Base-by-base conservation (phyloP, 441 rosid genomes). In the Caryocar brasiliense region DNA sequence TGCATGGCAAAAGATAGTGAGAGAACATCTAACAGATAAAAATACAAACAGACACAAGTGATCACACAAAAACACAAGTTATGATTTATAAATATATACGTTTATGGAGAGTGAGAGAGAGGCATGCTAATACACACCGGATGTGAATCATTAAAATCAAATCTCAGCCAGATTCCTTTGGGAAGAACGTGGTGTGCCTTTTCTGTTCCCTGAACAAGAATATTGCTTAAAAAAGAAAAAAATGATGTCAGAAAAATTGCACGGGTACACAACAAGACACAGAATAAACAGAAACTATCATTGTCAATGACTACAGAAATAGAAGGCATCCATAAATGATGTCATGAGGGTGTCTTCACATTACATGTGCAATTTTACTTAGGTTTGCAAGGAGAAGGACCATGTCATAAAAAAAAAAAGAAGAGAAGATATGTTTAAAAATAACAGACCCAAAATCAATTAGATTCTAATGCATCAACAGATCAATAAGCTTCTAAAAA, bases 101-200 rank as follows among this genome's bases (percentile, higher is more conserved):
- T 40, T 40, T 35, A 44, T 26, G 51, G 56, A 40, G 24, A 30
- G 21, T 27, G 17, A 37, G 40, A 47, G 41, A 22, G 30, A 37
- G 34, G 51, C 36, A 32, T 23, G 33, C 11, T 14, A 41, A 53
- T 15, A 14, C 57, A 62, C 85, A 92, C 99, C 78, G 82, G 95
- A 70, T 88, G 94, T 48, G 87, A 66, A 67, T 92, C 97, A 47
- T 80, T 76, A 39, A 92, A 85, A 69, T 85, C 92, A 61, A 88
- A 88, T 65, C 72, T 80, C 72, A 66, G 53, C 95, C 97, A 92
- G 53, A 62, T 82, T 73, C 97, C 99, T 51, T 65, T 72, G 7
- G 95, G 95, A 26, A 88, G 60, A 36, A 68, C 4, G 30, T 61
- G 76, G 26, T 77, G 70, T 60, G 74, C 50, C 48, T 58, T 66